A percentile compares a stretch with the other conserved stretches of the same genome.
phyloP scores from a whole-genome alignment of 2,329 filamentous ascomycete species.

The Aspergillus quadricinctus region DNA sequence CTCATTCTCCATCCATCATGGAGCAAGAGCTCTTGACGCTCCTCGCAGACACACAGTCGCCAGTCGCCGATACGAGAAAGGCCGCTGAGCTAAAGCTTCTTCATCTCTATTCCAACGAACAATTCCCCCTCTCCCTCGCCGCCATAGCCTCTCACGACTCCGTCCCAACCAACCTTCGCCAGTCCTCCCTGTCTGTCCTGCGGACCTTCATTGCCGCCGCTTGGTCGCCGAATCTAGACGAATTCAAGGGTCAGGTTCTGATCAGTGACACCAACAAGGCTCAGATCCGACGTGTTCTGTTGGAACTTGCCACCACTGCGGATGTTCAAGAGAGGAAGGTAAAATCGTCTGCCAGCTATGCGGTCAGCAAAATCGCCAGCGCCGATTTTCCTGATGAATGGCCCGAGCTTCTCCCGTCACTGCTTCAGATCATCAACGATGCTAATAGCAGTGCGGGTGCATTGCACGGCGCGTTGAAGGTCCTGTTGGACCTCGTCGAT shows the following conservation, averaged over 20 bases:
- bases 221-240: conserved; percentile 74
- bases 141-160: conserved; percentile 74
- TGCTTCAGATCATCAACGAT: conserved; percentile 66
- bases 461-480: conserved; percentile 82
- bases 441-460: conserved; percentile 71
- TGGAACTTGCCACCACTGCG: conserved; percentile 70
- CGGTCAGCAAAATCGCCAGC: conserved; percentile 89
- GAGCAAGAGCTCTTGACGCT: conserved; percentile 88
- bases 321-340: conserved; percentile 76
- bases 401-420: conserved; percentile 78
- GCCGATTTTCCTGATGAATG: conserved; percentile 92
- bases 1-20: conserved; percentile 50
- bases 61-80: conserved; percentile 71
- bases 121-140: conserved; percentile 74
- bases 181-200: conserved; percentile 74
- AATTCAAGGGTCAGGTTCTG: conserved; percentile 63
- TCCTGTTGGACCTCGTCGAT: conserved; percentile 84
- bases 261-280: conserved; percentile 70
- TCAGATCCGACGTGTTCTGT: conserved; percentile 66
- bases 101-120: conserved; percentile 61
- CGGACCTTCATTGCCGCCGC: conserved; percentile 78
- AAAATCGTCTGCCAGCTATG: conserved; percentile 80
- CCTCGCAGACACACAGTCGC: conserved; percentile 78
- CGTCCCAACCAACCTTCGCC: conserved; percentile 70
- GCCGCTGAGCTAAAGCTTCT: conserved; percentile 81